Base-by-base conservation (phyloP, 108 stramenopile species). In the Fragilaria radians region DNA sequence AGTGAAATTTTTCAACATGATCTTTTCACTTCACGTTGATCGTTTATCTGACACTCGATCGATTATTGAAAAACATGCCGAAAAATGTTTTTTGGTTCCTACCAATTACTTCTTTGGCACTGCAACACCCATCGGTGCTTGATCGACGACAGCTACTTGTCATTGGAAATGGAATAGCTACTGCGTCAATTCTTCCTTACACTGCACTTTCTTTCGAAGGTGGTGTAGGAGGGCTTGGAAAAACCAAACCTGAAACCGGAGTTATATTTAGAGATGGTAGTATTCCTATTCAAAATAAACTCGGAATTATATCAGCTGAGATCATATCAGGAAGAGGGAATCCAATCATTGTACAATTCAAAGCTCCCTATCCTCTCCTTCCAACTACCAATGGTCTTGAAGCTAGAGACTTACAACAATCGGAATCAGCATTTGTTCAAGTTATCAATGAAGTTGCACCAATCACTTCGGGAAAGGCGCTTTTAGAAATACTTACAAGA, bases 181-280 rank as follows among this genome's bases (percentile, higher is more conserved):
- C n/a, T n/a, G n/a, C n/a, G n/a, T n/a, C n/a, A 30, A 57, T 32
- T 31, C 1, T 24, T 3, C 50, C 14, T n/a, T n/a, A n/a, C n/a
- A n/a, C n/a, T n/a, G n/a, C n/a, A n/a, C n/a, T n/a, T 14, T 79
- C 85, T 2, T 87, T 87, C 57, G 86, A 83, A 23, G 87, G 87
- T 17, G 88, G 88, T 28, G 85, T 86, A 5, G 89, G 89, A 5
- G 89, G 89, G 9, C 59, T 91, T 27, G 89, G 89, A 23, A 91
- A 91, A 59, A 91, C 86, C 11, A 85, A 83, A 53, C 89, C 86
- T 9, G 62, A 76, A 48, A 91, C 89, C 26, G 89, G 89, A 24
- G 86, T 91, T 3, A 70, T 76, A 25, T 73, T 73, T 42, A 34
- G 49, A 11, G 67, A 63, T n/a, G 50, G 48, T n/a, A 52, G 52